Evolutionary conservation across 2,329 filamentous ascomycete genomes (phyloP), one percentile per base, ranked within the genome.

Genomic region (Rutstroemia sp.): DNA sequence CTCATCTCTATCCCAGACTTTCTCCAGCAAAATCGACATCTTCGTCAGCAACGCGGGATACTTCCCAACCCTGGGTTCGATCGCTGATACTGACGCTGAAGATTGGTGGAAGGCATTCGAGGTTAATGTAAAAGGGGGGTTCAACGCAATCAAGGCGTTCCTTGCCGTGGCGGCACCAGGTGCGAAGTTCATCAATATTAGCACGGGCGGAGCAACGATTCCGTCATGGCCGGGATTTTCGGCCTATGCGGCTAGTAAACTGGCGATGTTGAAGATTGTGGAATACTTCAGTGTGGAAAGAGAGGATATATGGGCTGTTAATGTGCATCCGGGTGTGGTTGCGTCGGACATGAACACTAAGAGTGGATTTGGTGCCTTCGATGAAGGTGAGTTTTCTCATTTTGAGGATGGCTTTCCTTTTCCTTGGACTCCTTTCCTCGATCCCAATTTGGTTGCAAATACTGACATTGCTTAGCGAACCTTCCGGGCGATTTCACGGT

Each of bases 281-380:
- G 74, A 78, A 52, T 71, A 68, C 50, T 63, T 77, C 18, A 69
- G 66, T 1, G 59, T 64, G 2, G 75, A 76, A 56, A 73, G 76
- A 54, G 71, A 71, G 0, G 60, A 64, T 6, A 45, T 76, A 10
- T 65, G 68, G 9, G 70, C 76, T 0, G 66, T 72, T 9, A 72
- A 73, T 30, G 63, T 77, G 16, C 75, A 79, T 18, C 76, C 77
- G 0, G 76, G 76, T 1, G 46, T 50, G 18, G 54, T 53, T 9
- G 54, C 57, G 34, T 59, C 58, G 25, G 57, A 54, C 42, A 54
- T 58, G 25, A 21, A 42, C 39, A 14, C 44, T 39, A 58, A 54
- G 39, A 42, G 42, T 46, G 50, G 56, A n/a, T n/a, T 49, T 27
- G 39, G 14, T 18, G 25, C n/a, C 12, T 6, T 37, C 10, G 48